phyloP scores from a whole-genome alignment of 306 rosid species.

The Cucurbita moschata region DNA sequence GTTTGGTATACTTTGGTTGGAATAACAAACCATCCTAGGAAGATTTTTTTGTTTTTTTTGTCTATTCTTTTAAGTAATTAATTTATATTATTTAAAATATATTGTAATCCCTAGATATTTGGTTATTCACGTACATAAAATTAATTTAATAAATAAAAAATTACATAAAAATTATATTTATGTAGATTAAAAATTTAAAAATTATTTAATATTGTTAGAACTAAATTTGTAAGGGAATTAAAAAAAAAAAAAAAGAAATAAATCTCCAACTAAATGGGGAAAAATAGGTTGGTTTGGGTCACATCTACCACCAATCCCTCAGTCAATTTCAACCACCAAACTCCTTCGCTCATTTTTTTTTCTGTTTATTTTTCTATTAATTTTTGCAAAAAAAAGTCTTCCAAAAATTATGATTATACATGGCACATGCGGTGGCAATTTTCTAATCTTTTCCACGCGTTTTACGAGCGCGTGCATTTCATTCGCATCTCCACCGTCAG shows the following conservation, averaged over 20 bases:
- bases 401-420: neutral
- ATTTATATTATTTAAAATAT: too few species aligned
- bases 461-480: neutral
- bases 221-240: too few species aligned
- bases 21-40: neutral
- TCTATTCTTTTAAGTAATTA: too few species aligned
- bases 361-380: neutral
- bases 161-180: too few species aligned
- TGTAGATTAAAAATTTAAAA: too few species aligned
- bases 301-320: constrained; percentile 1
- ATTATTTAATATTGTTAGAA: too few species aligned
- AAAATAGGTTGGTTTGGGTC: neutral
- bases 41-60: neutral
- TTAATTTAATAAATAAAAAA: too few species aligned
- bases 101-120: too few species aligned
- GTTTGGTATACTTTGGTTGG: neutral
- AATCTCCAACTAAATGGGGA: neutral
- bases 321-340: constrained; percentile 4
- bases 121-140: too few species aligned
- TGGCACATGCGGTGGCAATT: neutral
- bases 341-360: neutral
- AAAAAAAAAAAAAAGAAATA: neutral
- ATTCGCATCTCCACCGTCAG: neutral
- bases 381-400: neutral
- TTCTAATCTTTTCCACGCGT: neutral